These are phyloP conservation scores for Paraphaeosphaeria sporulosa DNA, from an alignment of 2,329 filamentous ascomycete genomes.

Conservation along the genomic window DNA sequence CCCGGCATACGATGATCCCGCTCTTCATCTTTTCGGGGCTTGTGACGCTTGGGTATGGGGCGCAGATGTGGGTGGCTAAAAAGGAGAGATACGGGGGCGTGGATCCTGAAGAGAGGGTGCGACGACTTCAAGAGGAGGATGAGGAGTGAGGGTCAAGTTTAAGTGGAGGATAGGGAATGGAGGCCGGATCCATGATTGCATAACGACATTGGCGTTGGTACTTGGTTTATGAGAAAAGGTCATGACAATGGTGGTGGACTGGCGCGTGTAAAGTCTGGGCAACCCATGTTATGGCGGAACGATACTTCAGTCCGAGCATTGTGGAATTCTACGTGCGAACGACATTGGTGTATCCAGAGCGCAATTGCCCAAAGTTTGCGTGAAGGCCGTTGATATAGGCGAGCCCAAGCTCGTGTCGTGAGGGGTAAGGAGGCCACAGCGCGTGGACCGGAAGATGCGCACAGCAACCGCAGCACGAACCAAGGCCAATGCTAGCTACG, in stretches of 20 bases:
- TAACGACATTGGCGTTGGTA: not conserved
- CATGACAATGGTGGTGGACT: no score
- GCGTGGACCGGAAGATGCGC: not conserved
- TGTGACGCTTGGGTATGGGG: not conserved
- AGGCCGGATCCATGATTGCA: not conserved
- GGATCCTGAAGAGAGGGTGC: conserved; percentile 1
- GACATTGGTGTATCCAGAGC: not conserved
- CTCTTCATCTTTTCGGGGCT: not conserved
- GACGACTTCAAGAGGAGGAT: not conserved
- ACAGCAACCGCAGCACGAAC: not conserved
- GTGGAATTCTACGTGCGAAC: not conserved
- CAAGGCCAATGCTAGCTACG: not conserved
- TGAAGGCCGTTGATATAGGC: not conserved
- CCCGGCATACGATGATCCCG: not conserved
- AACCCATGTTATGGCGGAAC: not conserved
- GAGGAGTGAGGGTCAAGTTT: no score
- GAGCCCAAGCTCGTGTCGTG: not conserved
- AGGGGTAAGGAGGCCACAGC: not conserved
- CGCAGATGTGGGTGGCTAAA: not conserved
- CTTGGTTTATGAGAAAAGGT: not conserved
- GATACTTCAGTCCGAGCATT: not conserved
- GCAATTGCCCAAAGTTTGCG: not conserved
- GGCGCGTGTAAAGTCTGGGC: no score
- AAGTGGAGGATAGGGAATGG: not conserved
- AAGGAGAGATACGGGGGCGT: not conserved